Conservation (phyloP, 148 eudicot species). For the Agrostemma githago region DNA sequence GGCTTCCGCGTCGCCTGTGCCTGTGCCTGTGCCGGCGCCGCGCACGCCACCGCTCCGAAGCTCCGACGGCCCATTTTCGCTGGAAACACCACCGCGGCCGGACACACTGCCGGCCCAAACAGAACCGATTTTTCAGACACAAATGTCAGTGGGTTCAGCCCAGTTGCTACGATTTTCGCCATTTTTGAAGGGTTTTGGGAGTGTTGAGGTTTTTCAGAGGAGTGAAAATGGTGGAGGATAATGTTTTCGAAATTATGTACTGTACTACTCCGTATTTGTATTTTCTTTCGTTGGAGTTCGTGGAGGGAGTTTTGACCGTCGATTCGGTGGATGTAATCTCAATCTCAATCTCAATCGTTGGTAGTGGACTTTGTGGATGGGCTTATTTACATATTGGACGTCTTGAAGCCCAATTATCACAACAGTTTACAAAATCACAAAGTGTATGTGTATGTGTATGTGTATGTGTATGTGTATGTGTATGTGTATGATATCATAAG, state of each 20-base stretch:
- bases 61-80: constrained; percentile 13
- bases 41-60: constrained; percentile 24
- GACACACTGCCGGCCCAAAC: not conserved
- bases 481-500: too few species aligned
- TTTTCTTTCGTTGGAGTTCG: not conserved
- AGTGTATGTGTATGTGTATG: too few species aligned
- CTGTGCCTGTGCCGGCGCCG: constrained; percentile 22
- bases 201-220: not conserved
- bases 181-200: constrained; percentile 8
- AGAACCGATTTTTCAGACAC: constrained; percentile 3
- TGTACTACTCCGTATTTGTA: not conserved
- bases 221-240: constrained; percentile 15
- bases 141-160: constrained; percentile 6
- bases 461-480: too few species aligned
- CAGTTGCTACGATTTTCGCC: constrained; percentile 21
- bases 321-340: not conserved
- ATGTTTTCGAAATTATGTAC: constrained; percentile 1
- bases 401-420: too few species aligned
- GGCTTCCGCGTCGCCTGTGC: constrained; percentile 52
- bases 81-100: constrained; percentile 13
- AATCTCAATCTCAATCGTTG: constrained; percentile 5
- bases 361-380: not conserved
- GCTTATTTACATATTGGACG: not conserved
- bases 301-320: constrained; percentile 10
- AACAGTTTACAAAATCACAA: too few species aligned